Conservation (phyloP, 495 filamentous ascomycete species). For the Cryomyces antarcticus region DNA sequence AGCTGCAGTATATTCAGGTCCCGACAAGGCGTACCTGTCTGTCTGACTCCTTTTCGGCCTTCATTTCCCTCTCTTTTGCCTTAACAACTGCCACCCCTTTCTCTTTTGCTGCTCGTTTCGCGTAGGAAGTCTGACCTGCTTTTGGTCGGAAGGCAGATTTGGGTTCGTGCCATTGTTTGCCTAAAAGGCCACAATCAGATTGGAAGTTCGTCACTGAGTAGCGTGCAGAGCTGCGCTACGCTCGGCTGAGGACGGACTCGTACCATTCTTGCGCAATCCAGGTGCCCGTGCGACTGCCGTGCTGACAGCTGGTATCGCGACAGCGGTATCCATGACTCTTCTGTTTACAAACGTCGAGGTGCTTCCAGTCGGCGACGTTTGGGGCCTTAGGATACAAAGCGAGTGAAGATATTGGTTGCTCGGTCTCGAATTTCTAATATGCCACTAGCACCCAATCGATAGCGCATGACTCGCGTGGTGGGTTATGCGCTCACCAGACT, state of each 20-base stretch:
- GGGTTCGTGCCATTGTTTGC: constrained; percentile 78
- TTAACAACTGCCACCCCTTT: constrained; percentile 52
- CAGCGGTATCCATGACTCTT: no score
- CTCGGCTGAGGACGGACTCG: not conserved
- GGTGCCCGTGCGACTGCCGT: constrained; percentile 5
- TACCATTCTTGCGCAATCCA: constrained; percentile 50
- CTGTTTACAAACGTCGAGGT: no score
- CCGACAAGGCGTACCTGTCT: constrained; percentile 38
- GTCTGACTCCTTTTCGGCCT: constrained; percentile 79
- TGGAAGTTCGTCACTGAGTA: not conserved
- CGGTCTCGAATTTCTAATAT: no score
- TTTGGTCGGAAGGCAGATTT: constrained; percentile 76
- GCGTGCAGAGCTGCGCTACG: no score
- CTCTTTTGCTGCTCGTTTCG: constrained; percentile 45
- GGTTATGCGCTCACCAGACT: no score
- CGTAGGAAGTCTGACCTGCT: constrained; percentile 55
- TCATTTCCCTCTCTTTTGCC: constrained; percentile 83
- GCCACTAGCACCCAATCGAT: no score
- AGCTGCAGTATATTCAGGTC: not conserved
- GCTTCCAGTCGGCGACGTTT: no score
- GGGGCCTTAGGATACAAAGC: no score
- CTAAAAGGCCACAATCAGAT: constrained; percentile 21
- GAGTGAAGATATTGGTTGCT: no score
- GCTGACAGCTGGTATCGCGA: not conserved
- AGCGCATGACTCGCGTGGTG: no score